Conservation (phyloP, 1,284 basidiomycete genomes). For the Psilocybe mexicana region DNA sequence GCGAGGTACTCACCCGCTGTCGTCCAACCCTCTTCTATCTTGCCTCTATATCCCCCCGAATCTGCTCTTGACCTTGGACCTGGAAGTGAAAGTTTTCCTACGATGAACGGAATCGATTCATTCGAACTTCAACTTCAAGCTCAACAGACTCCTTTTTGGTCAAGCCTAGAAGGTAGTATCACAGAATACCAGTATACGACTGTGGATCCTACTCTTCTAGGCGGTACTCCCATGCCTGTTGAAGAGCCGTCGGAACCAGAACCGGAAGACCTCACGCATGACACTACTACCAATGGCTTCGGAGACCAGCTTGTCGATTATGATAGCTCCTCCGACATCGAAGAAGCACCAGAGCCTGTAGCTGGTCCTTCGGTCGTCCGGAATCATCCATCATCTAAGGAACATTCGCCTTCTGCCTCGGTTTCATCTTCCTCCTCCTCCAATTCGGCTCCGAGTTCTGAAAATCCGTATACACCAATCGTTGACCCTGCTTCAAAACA, state of each 20-base stretch:
- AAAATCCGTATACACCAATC: neutral
- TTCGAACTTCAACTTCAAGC: neutral
- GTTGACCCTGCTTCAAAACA: neutral
- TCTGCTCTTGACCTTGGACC: neutral
- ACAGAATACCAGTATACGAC: neutral
- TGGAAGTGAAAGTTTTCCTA: neutral
- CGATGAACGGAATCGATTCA: neutral
- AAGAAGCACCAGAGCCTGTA: neutral
- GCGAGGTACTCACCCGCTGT: neutral
- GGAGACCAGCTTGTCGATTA: no score
- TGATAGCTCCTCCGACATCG: neutral
- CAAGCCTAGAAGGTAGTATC: neutral
- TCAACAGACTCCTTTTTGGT: neutral
- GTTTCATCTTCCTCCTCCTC: neutral
- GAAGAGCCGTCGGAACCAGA: neutral
- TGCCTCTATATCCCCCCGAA: neutral
- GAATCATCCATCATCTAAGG: neutral
- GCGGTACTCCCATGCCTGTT: neutral
- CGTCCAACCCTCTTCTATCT: neutral
- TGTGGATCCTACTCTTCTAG: slow-evolving; percentile 6
- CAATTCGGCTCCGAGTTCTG: neutral
- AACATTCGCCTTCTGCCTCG: neutral
- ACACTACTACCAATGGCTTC: no score
- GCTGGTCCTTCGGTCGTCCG: neutral
- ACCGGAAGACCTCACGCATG: neutral